These are phyloP conservation scores for Thermomucor indicae-seudaticae DNA, from an alignment of 371 early-diverging fungal genomes.

Conservation along the genomic window DNA sequence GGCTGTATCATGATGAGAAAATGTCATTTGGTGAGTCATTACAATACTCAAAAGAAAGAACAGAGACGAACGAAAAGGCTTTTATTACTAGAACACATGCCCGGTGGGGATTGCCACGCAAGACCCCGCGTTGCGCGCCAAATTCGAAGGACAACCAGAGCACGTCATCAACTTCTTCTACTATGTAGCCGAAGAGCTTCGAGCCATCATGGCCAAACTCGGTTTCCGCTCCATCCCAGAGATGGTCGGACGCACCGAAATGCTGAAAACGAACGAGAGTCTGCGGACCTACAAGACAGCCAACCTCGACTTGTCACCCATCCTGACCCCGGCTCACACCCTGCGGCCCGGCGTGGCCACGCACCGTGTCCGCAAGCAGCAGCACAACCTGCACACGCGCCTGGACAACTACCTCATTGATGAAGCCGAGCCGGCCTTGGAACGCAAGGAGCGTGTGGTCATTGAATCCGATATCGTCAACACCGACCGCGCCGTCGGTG, in stretches of 20 bases:
- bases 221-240: conserved; percentile 91
- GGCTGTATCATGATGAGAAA: conserved; percentile 97
- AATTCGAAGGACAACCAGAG: conserved; percentile 92
- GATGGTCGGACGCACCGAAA: conserved; percentile 92
- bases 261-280: conserved; percentile 70
- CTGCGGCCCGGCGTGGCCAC: conserved; percentile 87
- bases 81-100: conserved; percentile 75
- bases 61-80: too few species aligned
- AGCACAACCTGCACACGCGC: conserved; percentile 80
- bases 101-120: conserved; percentile 98
- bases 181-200: conserved; percentile 93
- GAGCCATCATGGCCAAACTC: conserved; percentile 88
- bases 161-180: conserved; percentile 97
- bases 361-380: conserved; percentile 75
- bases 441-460: conserved; percentile 51
- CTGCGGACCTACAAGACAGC: conserved; percentile 79
- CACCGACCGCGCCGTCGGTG: conserved; percentile 92
- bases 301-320: conserved; percentile 80
- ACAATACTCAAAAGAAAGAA: too few species aligned
- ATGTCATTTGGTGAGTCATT: conserved; percentile 45
- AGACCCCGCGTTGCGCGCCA: conserved; percentile 89
- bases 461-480: conserved; percentile 79
- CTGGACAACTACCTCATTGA: conserved; percentile 60
- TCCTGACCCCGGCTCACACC: conserved; percentile 84
- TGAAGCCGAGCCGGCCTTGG: conserved; percentile 70